Evolutionary conservation across 1,284 basidiomycete genomes (phyloP), one percentile per base, ranked within the genome.

Genomic region (Tausonia pullulans): DNA sequence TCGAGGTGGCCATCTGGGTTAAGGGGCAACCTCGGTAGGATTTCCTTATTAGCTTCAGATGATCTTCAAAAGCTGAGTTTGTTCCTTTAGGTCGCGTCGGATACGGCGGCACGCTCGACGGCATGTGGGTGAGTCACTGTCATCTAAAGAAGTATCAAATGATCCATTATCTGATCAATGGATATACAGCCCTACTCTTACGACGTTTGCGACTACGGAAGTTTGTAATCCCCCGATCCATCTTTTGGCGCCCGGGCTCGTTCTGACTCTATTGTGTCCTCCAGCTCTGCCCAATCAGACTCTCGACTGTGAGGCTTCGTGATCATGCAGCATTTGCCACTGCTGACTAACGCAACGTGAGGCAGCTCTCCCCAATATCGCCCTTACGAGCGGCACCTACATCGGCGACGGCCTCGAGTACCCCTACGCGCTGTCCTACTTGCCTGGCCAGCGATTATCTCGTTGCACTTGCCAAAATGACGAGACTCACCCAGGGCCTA

Each of bases 401-500:
- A 73, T 74, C 59, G 72, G 68, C 58, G 71, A 70, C 65, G 54
- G 0, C 69, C 58, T 3, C 41, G 13, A n/a, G 14, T 4, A 14
- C n/a, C 8, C 64, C 57, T 68, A 73, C 43, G 69, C 71, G 4
- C 69, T 80, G 11, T 78, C 76, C n/a, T 90, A 81, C 74, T 82
- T 92, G 9, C 85, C 85, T 1, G 91, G 90, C 7, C 91, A 94
- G 74, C 81, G 87, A 43, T 78, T 94, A 2, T 90, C 87, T 68
- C 77, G 79, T 0, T 93, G 90, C 71, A 91, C 90, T 0, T 94
- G 90, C 71, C 77, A 85, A 0, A 83, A 83, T 39, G 85, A 88
- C 58, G 71, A 72, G 43, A 86, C 86, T 1, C 91, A 94, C 73
- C 91, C 90, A 0, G 90, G 90, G 0, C 90, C 64, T 1, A 65